These are phyloP conservation scores for Sarcomyxa edulis DNA, from an alignment of 768 basidiomycete genomes.

Conservation along the genomic window DNA sequence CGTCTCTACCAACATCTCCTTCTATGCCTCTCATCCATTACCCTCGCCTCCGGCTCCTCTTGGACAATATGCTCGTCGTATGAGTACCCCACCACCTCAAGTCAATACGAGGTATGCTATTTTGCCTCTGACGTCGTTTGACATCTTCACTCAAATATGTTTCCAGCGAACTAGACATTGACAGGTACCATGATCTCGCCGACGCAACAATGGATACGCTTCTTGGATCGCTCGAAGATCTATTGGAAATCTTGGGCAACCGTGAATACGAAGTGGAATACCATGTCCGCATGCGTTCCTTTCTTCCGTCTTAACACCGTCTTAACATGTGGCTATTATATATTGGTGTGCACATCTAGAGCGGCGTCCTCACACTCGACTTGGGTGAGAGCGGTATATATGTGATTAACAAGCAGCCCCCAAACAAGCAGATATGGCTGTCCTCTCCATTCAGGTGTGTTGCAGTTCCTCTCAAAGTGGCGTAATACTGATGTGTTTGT, in stretches of 20 bases:
- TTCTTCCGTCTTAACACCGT: slow-evolving; percentile 2
- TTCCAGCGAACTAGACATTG: slow-evolving; percentile 43
- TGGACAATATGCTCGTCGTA: slow-evolving; percentile 20
- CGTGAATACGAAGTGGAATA: slow-evolving; percentile 82
- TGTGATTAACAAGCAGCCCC: slow-evolving; percentile 96
- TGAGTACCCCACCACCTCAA: slow-evolving; percentile 54
- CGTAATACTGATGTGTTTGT: slow-evolving; percentile 2
- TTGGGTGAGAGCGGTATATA: slow-evolving; percentile 80
- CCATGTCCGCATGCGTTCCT: slow-evolving; percentile 45
- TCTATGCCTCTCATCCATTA: slow-evolving; percentile 8
- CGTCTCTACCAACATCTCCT: slow-evolving; percentile 12
- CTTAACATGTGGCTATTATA: not conserved
- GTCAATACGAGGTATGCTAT: slow-evolving; percentile 46
- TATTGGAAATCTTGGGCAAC: slow-evolving; percentile 57
- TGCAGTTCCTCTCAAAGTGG: not conserved
- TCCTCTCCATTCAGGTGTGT: slow-evolving; percentile 81
- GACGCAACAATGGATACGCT: slow-evolving; percentile 75
- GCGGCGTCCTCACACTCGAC: slow-evolving; percentile 83
- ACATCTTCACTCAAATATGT: slow-evolving; percentile 25
- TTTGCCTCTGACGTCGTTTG: slow-evolving; percentile 1
- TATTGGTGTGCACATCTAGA: too few species aligned
- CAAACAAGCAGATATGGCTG: slow-evolving; percentile 96
- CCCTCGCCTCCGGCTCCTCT: slow-evolving; percentile 1
- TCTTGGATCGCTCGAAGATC: slow-evolving; percentile 66
- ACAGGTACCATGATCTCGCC: slow-evolving; percentile 65